phyloP scores from a whole-genome alignment of 768 basidiomycete genomes.

The Phlebiopsis gigantea region DNA sequence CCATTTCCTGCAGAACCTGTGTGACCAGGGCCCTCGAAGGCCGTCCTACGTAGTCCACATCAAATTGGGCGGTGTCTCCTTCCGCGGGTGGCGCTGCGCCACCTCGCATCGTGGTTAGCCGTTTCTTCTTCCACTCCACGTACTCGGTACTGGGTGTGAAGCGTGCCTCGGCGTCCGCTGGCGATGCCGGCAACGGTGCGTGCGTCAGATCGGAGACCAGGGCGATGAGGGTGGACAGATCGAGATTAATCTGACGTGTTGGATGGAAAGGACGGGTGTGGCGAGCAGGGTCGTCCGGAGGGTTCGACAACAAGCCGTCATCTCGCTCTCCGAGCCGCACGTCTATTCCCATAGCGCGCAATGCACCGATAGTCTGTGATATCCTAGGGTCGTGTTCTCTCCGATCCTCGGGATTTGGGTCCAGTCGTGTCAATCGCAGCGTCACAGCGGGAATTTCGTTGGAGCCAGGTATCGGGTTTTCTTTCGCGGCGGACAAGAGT shows the following conservation, averaged over 20 bases:
- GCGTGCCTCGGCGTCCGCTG: conserved; percentile 53
- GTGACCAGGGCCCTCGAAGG: conserved; percentile 66
- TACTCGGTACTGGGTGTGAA: conserved; percentile 60
- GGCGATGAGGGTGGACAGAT: conserved; percentile 81
- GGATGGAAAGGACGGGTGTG: conserved; percentile 28
- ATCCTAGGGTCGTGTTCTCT: conserved; percentile 51
- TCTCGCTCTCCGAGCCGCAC: conserved; percentile 61
- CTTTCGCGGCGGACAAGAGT: conserved; percentile 58
- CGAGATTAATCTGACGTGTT: conserved; percentile 66
- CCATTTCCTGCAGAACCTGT: conserved; percentile 75
- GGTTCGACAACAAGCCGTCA: conserved; percentile 20
- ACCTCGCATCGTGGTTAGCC: conserved; percentile 14
- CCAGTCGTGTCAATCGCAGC: conserved; percentile 66
- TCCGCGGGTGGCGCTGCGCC: not conserved
- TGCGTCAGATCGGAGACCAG: conserved; percentile 81
- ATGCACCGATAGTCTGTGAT: conserved; percentile 45
- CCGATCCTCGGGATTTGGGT: conserved; percentile 32
- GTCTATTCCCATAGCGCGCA: conserved; percentile 59
- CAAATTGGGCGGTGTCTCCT: conserved; percentile 1
- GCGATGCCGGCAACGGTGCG: conserved; percentile 49
- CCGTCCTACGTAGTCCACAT: conserved; percentile 30
- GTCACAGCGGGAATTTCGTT: conserved; percentile 42
- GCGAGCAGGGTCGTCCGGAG: conserved; percentile 20
- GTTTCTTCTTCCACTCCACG: conserved; percentile 51
- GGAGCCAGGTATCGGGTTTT: conserved; percentile 40